These are phyloP conservation scores for Corchorus olitorius DNA, from an alignment of 345 rosid genomes.

Conservation along the genomic window DNA sequence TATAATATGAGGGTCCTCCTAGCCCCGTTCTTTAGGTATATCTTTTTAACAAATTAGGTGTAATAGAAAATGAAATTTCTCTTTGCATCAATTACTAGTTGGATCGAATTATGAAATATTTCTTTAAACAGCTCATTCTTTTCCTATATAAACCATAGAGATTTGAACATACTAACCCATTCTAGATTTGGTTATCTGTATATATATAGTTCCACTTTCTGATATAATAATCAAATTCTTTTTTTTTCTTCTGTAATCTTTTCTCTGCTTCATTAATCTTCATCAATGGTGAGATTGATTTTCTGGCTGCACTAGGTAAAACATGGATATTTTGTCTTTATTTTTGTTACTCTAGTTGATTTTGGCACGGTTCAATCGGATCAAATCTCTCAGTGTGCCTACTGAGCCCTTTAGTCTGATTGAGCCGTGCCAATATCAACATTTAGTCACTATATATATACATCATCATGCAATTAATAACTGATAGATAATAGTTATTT, in stretches of 20 bases:
- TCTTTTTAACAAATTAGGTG: conserved; percentile 22
- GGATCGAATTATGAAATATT: conserved; percentile 9
- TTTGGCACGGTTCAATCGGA: conserved; percentile 22
- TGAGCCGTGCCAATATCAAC: conserved; percentile 38
- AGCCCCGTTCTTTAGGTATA: conserved; percentile 12
- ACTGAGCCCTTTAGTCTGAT: conserved; percentile 27
- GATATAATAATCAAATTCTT: not conserved
- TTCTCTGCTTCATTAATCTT: conserved; percentile 3
- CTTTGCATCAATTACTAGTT: conserved; percentile 10
- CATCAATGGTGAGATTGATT: not conserved
- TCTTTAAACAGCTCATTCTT: not conserved
- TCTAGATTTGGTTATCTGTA: not conserved
- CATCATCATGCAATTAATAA: too few species aligned
- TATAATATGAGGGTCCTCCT: conserved; percentile 13
- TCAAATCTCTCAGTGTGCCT: conserved; percentile 5
- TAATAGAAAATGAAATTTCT: conserved; percentile 12
- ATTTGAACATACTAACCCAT: conserved; percentile 8
- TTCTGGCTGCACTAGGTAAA: not conserved
- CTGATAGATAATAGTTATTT: too few species aligned
- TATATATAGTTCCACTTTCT: not conserved
- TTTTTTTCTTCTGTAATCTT: not conserved
- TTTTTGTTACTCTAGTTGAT: not conserved
- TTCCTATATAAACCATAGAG: conserved; percentile 13
- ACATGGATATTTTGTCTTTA: not conserved
- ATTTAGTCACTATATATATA: not conserved